Percentiles rank a stretch among this genome's conserved stretches.
Conservation (phyloP, 768 basidiomycete species). For the Mycena alexandri region DNA sequence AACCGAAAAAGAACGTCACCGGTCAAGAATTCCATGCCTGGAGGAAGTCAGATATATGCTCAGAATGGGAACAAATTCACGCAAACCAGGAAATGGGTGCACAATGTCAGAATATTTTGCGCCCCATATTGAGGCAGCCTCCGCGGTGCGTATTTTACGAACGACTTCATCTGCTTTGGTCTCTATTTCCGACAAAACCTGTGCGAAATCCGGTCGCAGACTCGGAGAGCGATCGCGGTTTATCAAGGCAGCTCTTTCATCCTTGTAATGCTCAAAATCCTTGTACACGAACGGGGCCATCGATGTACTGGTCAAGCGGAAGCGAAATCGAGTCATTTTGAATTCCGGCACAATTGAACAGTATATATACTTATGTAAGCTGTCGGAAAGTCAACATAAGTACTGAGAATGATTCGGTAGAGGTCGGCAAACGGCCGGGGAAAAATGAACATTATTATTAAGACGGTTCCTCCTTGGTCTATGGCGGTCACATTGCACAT, state of each 20-base stretch:
- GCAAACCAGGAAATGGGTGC: neutral
- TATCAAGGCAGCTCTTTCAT: neutral
- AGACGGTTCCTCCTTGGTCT: too few relatives aligned
- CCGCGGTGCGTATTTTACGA: conserved; percentile 65
- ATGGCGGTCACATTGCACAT: too few relatives aligned
- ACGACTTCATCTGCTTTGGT: conserved; percentile 67
- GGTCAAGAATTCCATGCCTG: conserved; percentile 84
- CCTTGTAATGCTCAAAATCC: neutral
- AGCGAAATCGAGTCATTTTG: too few relatives aligned
- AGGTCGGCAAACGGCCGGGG: too few relatives aligned
- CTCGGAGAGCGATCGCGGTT: neutral
- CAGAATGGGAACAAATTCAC: neutral
- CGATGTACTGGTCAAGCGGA: too few relatives aligned
- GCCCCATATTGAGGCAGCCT: conserved; percentile 70
- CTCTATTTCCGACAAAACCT: conserved; percentile 46
- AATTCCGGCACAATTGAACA: too few relatives aligned
- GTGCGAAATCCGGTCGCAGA: neutral
- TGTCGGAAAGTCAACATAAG: too few relatives aligned
- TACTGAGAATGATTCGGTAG: too few relatives aligned
- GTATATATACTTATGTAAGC: too few relatives aligned
- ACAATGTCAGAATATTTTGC: conserved; percentile 59
- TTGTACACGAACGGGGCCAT: neutral
- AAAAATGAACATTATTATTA: too few relatives aligned
- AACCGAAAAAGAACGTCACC: conserved; percentile 53
- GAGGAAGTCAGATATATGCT: conserved; percentile 68